Conservation (phyloP, 164 flowering plant species). For the Annona cherimola region DNA sequence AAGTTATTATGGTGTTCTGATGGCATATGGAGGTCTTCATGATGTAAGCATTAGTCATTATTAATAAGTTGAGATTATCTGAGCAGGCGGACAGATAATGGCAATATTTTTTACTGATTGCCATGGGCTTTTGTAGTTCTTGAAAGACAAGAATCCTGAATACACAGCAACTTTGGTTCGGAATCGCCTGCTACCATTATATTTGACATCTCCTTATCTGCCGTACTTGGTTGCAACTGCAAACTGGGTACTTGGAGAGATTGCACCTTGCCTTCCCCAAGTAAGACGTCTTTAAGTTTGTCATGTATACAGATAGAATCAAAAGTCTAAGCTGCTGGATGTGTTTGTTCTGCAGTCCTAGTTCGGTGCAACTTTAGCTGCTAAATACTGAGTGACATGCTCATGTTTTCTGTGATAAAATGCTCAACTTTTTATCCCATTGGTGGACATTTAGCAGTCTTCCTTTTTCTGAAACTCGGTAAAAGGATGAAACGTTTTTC, state of each 20-base stretch:
- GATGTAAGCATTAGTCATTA: constrained; percentile 45
- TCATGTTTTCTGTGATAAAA: not conserved
- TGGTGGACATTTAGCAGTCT: not conserved
- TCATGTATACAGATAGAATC: not conserved
- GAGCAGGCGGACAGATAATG: not conserved
- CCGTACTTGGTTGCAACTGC: constrained; percentile 76
- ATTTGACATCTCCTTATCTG: constrained; percentile 21
- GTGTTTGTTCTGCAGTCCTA: not conserved
- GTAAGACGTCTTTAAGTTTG: constrained; percentile 36
- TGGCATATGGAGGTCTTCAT: constrained; percentile 76
- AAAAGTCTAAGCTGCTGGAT: no score
- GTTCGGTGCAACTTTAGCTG: not conserved
- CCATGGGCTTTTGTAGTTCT: constrained; percentile 35
- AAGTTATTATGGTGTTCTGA: constrained; percentile 81
- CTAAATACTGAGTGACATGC: not conserved
- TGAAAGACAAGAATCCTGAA: constrained; percentile 49
- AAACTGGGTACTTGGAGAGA: constrained; percentile 87
- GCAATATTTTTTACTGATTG: not conserved
- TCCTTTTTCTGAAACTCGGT: not conserved
- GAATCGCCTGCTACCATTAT: constrained; percentile 59
- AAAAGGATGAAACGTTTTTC: not conserved
- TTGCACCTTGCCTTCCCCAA: constrained; percentile 62
- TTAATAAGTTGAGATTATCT: constrained; percentile 9
- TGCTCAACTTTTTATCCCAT: not conserved
- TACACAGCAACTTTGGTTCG: constrained; percentile 40